Base-by-base conservation (phyloP, 1,139 yeast genomes). In the Meyerozyma guilliermondii region DNA sequence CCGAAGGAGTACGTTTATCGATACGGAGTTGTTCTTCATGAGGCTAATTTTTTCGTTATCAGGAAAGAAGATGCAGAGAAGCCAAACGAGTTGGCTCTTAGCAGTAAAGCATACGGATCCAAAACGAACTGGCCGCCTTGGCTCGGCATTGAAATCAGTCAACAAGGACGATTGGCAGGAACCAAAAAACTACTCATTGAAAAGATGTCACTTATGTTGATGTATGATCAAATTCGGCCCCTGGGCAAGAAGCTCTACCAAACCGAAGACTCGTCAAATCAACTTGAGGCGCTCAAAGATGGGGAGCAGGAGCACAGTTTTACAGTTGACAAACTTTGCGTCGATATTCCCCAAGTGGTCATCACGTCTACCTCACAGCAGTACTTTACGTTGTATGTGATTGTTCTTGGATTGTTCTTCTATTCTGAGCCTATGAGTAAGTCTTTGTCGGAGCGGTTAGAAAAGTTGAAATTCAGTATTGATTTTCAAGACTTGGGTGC, bases 51-150 rank as follows among this genome's bases (percentile, higher is more conserved):
- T 2, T 65, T 71, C 50, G 71, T 72, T 2, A 56, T 73, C 27
- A 60, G 66, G 22, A 66, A 67, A 45, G 52, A 55, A 5, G 62
- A 55, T 31, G 45, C 53, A 7, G 52, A 60, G 23, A 43, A 47
- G 9, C 36, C 48, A 1, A 44, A 44, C 6, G 44, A 52, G 7
- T 44, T 57, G 36, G 52, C 65, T 10, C 53, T 66, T 33, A 65
- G 62, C 30, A 52, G 56, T 29, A 41, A 49, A 7, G 56, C 66
- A 7, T 71, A 72, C 52, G 77, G 77, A 1, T 60, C 74, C 0
- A 55, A 53, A 17, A 50, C 60, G 4, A 60, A 54, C 39, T 73
- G 78, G 78, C 78, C 75, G 10, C 76, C 78, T 0, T 73, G 76
- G 73, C 50, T 73, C 28, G 78, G 76, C 1, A 53, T 65, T 34